phyloP scores from a whole-genome alignment of 1,139 yeast species.

The Yamadazyma triangularis region DNA sequence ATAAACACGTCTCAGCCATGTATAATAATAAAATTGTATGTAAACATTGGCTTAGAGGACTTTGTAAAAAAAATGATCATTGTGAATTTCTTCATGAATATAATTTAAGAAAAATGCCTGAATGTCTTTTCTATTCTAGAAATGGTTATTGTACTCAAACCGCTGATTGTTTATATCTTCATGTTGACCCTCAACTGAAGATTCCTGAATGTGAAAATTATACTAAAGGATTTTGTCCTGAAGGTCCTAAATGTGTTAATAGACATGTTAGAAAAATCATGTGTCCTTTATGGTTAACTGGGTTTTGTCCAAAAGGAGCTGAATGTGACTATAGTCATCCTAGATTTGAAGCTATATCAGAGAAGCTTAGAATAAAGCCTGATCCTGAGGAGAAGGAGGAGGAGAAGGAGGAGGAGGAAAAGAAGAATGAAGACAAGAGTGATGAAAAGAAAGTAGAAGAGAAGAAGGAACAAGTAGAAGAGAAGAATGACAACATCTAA shows the following conservation, averaged over 20 bases:
- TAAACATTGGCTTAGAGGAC: slow-evolving; percentile 96
- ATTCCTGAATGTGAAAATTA: slow-evolving; percentile 85
- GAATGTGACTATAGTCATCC: slow-evolving; percentile 61
- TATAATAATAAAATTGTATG: slow-evolving; percentile 84
- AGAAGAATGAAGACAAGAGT: slow-evolving; percentile 1
- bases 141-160: slow-evolving; percentile 93
- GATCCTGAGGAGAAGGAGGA: too few species aligned
- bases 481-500: too few species aligned
- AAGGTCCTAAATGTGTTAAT: slow-evolving; percentile 82
- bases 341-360: slow-evolving; percentile 45
- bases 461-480: not conserved
- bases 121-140: slow-evolving; percentile 81
- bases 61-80: slow-evolving; percentile 94
- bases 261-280: slow-evolving; percentile 75
- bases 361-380: slow-evolving; percentile 47
- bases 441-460: too few species aligned
- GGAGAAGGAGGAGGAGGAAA: slow-evolving; percentile 9
- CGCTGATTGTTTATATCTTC: slow-evolving; percentile 91
- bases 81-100: slow-evolving; percentile 97
- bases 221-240: slow-evolving; percentile 85
- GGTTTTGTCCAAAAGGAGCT: slow-evolving; percentile 83
- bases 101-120: slow-evolving; percentile 93
- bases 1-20: slow-evolving; percentile 81
- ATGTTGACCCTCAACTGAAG: slow-evolving; percentile 84
- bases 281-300: slow-evolving; percentile 83